Base-by-base conservation (phyloP, 2,329 filamentous ascomycete species). In the Neopestalotiopsis rosae region DNA sequence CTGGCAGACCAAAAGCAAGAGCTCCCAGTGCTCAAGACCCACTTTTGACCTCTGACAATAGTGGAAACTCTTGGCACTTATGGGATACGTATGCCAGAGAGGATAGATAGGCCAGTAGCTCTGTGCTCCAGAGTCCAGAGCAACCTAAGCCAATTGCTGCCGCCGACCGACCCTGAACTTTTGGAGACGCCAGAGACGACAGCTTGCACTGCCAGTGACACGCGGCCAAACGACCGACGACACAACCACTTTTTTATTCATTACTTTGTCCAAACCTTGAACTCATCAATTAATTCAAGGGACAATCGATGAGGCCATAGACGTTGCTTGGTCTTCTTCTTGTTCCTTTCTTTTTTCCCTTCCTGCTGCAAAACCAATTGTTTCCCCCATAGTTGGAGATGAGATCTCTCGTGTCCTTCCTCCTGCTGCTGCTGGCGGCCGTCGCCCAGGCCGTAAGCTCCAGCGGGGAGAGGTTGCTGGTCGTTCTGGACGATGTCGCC, bases 401-500 rank as follows among this genome's bases (percentile, higher is more conserved):
- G 94, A 88, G 90, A 88, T 92, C 91, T 85, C 82, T 92, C 79
- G 81, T 92, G 82, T 91, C 91, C 76, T 86, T 93, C 78, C 83
- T 94, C 72, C 81, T 94, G 70, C 83, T 94, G 76, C 85, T 89
- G 72, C 86, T 93, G 71, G 83, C 89, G 72, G 87, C 91, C 77
- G 84, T 90, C 69, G 92, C 89, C 74, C 88, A 91, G 80, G 94
- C 94, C 68, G 83, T 92, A 76, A 97, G 95, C 84, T 91, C 91
- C 72, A 87, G 90, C 63, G 96, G 95, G 70, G 89, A 88, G 81
- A 89, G 94, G 78, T 82, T 98, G 81, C 86, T 99, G 77, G 94
- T 97, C 70, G 88, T 99, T 69, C 82, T 97, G 66, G 95, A 98
- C 76, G 92, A 97, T 75, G 86, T 90, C 71, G 87, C 89, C 57